Evolutionary conservation across 1,284 basidiomycete genomes (phyloP), one percentile per base, ranked within the genome.

Genomic region (Porodaedalea pini): DNA sequence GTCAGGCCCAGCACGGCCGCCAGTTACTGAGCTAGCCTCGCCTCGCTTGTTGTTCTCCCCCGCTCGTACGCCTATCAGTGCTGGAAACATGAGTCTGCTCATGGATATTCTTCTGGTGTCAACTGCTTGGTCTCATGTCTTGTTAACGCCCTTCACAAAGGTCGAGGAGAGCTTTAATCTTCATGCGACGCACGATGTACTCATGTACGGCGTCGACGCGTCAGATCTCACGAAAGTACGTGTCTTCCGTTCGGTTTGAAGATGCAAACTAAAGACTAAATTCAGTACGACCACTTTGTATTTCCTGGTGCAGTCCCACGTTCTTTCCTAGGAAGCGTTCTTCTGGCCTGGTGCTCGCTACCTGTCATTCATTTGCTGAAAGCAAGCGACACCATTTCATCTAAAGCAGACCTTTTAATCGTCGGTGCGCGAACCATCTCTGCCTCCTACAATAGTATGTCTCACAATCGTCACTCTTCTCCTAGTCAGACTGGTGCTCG

Each of bases 121-220:
- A 0, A 75, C 83, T 25, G 77, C 79, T 43, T 85, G 82, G 74
- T 61, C 70, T 0, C 88, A 95, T 65, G 86, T 94, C 54, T 62
- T 89, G 4, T 71, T 92, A 4, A 81, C 90, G 2, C 96, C 96
- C 0, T 95, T 90, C 69, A 92, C 91, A 2, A 99, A 99, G 73
- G 96, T 99, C 39, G 97, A 99, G 71, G 96, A 99, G 74, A 92
- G 89, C 68, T 98, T 98, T 78, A 94, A 90, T 61, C 79, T 98
- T 4, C 96, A 99, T 68, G 95, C 93, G 0, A 83, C 81, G 0
- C 92, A 97, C 69, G 96, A 99, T 70, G 77, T 93, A 19, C 75
- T 98, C 31, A 80, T 88, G 73, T 87, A 90, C 64, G 92, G 92
- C 8, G 66, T 88, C 13, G 55, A 67, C 0, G 67, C 73, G 1